Base-by-base conservation (phyloP, 768 basidiomycete species). In the Mycena polygramma region DNA sequence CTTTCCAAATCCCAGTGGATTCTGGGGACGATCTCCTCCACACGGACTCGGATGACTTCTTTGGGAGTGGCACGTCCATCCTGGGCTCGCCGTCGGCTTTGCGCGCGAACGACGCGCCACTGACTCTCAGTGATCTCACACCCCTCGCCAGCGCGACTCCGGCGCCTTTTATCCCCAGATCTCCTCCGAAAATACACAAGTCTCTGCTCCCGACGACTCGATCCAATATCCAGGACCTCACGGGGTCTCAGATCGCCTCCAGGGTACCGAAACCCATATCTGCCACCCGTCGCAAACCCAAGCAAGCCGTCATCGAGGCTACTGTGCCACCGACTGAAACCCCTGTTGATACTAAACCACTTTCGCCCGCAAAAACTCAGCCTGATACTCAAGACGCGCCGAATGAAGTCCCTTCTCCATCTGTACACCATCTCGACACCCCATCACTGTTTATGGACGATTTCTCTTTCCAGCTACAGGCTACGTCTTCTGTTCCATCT, bases 1-100 rank as follows among this genome's bases (percentile, higher is more conserved):
- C 88, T 2, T 88, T 89, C 76, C 87, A 89, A 76, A 87, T 90
- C 43, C 89, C 90, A 0, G 74, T 79, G 8, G 80, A 79, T 46
- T 76, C 77, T 9, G 85, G 83, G 19, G 87, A 89, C 72, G 84
- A 90, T 72, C 84, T 91, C 35, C 84, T 92, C 5, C 78, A 79
- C 10, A 81, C 83, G 53, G 86, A 90, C 65, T 82, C 83, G 68
- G 75, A 80, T 71, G 83, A 85, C 79, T 86, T 87, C 76, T 82
- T 91, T 60, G 77, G 76, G 66, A 83, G 80, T 66, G 81, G 49
- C 74, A 84, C 57, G 77, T 80, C 24, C 83, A 82, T 19, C 77
- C 83, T 55, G 76, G 37, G 63, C 78, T 35, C 71, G 58, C 65
- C 68, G 78, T 57, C 74, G 11, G 15, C 53, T 54, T 35, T 54